Percentiles rank a stretch among this genome's conserved stretches.
Evolutionary conservation across 176 grass and related monocot genomes (phyloP).

Genomic region (Ananas comosus): DNA sequence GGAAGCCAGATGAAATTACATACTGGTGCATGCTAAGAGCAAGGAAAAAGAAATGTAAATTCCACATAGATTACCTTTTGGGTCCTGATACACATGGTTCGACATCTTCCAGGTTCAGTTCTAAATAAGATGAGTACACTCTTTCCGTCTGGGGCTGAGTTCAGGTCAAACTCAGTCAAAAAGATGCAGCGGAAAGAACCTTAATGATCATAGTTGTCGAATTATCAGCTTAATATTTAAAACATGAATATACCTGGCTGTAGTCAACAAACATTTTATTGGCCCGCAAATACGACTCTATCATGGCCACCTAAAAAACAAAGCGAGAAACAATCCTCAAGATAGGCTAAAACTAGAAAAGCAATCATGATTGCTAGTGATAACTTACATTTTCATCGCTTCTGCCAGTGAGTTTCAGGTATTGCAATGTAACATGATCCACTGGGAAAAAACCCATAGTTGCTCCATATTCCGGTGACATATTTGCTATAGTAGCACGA

Average conservation of each 20-base stretch:
- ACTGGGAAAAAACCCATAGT: conserved; percentile 99
- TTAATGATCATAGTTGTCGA: not conserved
- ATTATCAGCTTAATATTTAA: not conserved
- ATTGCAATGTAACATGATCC: conserved; percentile 70
- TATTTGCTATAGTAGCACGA: conserved; percentile 95
- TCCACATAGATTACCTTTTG: conserved; percentile 55
- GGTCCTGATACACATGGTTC: conserved; percentile 88
- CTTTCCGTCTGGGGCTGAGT: conserved; percentile 78
- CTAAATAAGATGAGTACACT: conserved; percentile 87
- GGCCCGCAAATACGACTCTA: conserved; percentile 81
- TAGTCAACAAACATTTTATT: conserved; percentile 96
- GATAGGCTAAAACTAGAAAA: conserved; percentile 17
- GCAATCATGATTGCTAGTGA: not conserved
- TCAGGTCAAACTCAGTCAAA: conserved; percentile 21
- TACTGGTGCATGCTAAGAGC: not conserved
- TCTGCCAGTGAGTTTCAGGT: conserved; percentile 90
- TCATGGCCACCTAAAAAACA: conserved; percentile 71
- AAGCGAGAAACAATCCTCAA: conserved; percentile 9
- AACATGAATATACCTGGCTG: conserved; percentile 43
- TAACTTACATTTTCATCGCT: conserved; percentile 79
- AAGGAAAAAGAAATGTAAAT: not conserved
- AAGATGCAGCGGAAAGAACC: not conserved
- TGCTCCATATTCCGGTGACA: conserved; percentile 97
- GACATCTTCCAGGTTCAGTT: conserved; percentile 79
- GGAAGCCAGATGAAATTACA: not conserved